Evolutionary conservation across 1,139 yeast genomes (phyloP), one percentile per base, ranked within the genome.

Genomic region (Taphrina flavorubra): DNA sequence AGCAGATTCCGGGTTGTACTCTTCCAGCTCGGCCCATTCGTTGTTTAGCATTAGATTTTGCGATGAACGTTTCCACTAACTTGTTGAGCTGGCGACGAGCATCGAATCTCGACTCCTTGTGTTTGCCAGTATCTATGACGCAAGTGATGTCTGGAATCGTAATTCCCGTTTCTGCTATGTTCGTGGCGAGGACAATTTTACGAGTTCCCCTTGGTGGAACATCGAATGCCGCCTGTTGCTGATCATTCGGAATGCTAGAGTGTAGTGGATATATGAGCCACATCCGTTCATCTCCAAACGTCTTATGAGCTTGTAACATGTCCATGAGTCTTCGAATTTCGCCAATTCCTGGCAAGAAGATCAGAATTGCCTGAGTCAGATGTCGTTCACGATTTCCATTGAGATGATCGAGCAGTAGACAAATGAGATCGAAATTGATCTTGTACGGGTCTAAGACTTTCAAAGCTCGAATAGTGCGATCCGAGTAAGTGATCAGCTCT

Each of bases 11-110:
- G 44, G 81, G 81, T 49, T 86, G 84, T 34, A 90, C 87, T 84
- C 96, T 89, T 72, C 96, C 96, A 18, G 96, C 89, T 82, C 96
- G 87, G 76, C 96, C 96, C 76, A 92, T 81, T 79, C 96, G 84
- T 77, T 90, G 96, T 57, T 84, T 83, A 34, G 86, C 84, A 77
- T 90, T 96, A 0, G 96, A 94, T 72, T 83, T 83, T 0, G 95
- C 88, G 66, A 89, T 88, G 87, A 92, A 90, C 13, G 83, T 81
- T 75, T 89, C 94, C 13, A 86, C 78, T 64, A 90, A 80, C 70
- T 84, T 85, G 0, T 92, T 87, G 1, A 90, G 81, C 71, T 87
- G 87, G 31, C 85, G 81, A 56, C 79, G 79, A 1, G 87, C 75
- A 73, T 87, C 88, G 75, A 84, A 90, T 65, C 83, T 82, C 78